These are phyloP conservation scores for Endotrypanum monterogeii DNA, from an alignment of 208 protist species.

Conservation along the genomic window DNA sequence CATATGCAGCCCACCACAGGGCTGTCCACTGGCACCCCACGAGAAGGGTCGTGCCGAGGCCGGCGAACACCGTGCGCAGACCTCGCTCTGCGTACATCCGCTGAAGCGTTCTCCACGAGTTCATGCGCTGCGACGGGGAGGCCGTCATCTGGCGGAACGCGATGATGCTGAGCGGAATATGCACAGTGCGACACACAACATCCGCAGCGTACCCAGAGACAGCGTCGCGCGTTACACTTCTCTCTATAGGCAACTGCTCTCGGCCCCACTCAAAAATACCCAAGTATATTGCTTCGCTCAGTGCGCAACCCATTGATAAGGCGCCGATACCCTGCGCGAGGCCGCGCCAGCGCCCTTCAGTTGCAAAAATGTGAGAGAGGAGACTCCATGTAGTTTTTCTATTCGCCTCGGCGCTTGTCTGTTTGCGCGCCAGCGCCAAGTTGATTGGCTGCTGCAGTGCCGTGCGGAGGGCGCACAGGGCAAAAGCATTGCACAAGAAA, in stretches of 20 bases:
- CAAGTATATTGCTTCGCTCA: slow-evolving; percentile 85
- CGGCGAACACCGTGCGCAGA: slow-evolving; percentile 70
- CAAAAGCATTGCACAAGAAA: slow-evolving; percentile 65
- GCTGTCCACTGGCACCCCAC: slow-evolving; percentile 87
- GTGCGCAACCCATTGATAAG: slow-evolving; percentile 65
- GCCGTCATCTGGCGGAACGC: slow-evolving; percentile 86
- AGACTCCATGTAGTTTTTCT: slow-evolving; percentile 37
- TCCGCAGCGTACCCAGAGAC: slow-evolving; percentile 70
- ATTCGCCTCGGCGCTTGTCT: slow-evolving; percentile 48
- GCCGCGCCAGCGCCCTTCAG: slow-evolving; percentile 63
- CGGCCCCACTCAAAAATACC: slow-evolving; percentile 73
- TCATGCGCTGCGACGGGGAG: slow-evolving; percentile 2
- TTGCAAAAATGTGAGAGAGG: slow-evolving; percentile 39
- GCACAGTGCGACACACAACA: slow-evolving; percentile 58
- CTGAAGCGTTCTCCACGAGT: slow-evolving; percentile 29
- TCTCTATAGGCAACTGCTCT: slow-evolving; percentile 42
- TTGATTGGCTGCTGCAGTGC: slow-evolving; percentile 83
- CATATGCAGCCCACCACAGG: slow-evolving; percentile 83
- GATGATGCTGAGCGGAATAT: slow-evolving; percentile 84
- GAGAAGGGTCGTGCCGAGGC: slow-evolving; percentile 75
- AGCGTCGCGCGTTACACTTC: slow-evolving; percentile 46
- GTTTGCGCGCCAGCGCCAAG: slow-evolving; percentile 77
- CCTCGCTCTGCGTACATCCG: slow-evolving; percentile 70
- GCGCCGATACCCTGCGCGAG: slow-evolving; percentile 61
- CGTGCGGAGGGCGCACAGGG: slow-evolving; percentile 70